Conservation (phyloP, 1,284 basidiomycete genomes). For the Heterobasidion parviporum region DNA sequence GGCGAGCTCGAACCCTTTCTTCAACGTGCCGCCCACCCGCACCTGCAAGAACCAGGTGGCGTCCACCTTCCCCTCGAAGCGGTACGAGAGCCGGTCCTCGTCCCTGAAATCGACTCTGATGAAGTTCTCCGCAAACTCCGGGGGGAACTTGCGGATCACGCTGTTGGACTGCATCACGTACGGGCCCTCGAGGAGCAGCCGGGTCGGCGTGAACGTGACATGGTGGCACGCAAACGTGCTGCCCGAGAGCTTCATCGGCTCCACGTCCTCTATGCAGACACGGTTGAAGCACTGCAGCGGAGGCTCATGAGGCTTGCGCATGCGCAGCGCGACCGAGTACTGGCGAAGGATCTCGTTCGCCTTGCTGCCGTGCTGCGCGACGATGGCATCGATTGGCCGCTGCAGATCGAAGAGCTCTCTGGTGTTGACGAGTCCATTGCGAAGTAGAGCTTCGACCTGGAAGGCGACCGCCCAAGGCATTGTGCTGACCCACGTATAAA, state of each 20-base stretch:
- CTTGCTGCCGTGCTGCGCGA: slow-evolving; percentile 15
- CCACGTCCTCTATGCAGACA: background rate
- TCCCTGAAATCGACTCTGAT: slow-evolving; percentile 74
- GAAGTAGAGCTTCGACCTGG: slow-evolving; percentile 54
- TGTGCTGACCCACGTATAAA: slow-evolving; percentile 26
- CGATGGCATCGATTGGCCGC: slow-evolving; percentile 28
- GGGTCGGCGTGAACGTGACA: slow-evolving; percentile 61
- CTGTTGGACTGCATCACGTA: slow-evolving; percentile 54
- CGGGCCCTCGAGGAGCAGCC: slow-evolving; percentile 65
- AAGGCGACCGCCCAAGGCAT: slow-evolving; percentile 48
- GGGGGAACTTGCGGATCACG: slow-evolving; percentile 47
- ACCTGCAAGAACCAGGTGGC: slow-evolving; percentile 21
- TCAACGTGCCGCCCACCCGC: slow-evolving; percentile 51
- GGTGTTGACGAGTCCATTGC: slow-evolving; percentile 45
- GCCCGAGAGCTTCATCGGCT: slow-evolving; percentile 9
- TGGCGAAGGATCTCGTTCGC: slow-evolving; percentile 39
- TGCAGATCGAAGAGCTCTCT: slow-evolving; percentile 37
- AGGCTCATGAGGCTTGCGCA: slow-evolving; percentile 22
- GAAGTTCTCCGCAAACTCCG: slow-evolving; percentile 37
- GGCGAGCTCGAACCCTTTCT: slow-evolving; percentile 52
- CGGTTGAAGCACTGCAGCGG: slow-evolving; percentile 34
- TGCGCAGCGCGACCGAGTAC: slow-evolving; percentile 26
- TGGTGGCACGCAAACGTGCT: slow-evolving; percentile 44
- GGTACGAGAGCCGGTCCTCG: slow-evolving; percentile 56
- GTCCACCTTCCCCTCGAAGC: slow-evolving; percentile 45